Conservation (phyloP, 2,329 filamentous ascomycete species). For the Phyllosticta paracitricarpa region DNA sequence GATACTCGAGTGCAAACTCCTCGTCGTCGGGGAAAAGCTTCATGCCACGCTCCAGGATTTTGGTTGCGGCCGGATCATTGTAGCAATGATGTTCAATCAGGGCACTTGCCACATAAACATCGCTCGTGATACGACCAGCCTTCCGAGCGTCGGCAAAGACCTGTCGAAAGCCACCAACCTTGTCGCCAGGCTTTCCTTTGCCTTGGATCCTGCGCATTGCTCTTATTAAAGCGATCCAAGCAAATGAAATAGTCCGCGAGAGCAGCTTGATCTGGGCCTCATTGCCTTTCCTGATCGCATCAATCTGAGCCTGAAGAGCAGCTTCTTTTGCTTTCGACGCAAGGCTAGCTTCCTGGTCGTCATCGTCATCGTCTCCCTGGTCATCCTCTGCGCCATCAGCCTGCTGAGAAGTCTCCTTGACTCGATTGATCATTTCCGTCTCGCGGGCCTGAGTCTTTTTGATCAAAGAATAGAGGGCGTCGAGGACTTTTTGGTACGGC, state of each 20-base stretch:
- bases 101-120: conserved; percentile 89
- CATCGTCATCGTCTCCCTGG: conserved; percentile 39
- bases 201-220: conserved; percentile 92
- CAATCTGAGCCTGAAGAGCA: conserved; percentile 44
- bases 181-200: conserved; percentile 52
- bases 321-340: conserved; percentile 38
- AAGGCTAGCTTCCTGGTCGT: conserved; percentile 41
- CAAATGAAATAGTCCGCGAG: conserved; percentile 77
- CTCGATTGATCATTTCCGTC: conserved; percentile 46
- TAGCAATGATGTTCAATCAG: conserved; percentile 94
- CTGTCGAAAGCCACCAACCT: conserved; percentile 63
- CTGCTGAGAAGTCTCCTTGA: conserved; percentile 43
- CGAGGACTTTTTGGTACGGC: conserved; percentile 73
- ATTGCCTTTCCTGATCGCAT: conserved; percentile 54
- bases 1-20: conserved; percentile 84
- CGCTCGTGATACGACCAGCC: conserved; percentile 78
- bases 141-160: conserved; percentile 84
- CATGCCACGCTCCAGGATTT: conserved; percentile 90
- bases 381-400: conserved; percentile 32
- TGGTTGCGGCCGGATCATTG: conserved; percentile 82
- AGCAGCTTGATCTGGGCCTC: conserved; percentile 64
- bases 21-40: conserved; percentile 92
- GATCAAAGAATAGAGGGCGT: conserved; percentile 79
- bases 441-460: conserved; percentile 60
- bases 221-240: conserved; percentile 91